These are phyloP conservation scores for Xylaria sp. DNA, from an alignment of 2,329 filamentous ascomycete species.

Conservation along the genomic window DNA sequence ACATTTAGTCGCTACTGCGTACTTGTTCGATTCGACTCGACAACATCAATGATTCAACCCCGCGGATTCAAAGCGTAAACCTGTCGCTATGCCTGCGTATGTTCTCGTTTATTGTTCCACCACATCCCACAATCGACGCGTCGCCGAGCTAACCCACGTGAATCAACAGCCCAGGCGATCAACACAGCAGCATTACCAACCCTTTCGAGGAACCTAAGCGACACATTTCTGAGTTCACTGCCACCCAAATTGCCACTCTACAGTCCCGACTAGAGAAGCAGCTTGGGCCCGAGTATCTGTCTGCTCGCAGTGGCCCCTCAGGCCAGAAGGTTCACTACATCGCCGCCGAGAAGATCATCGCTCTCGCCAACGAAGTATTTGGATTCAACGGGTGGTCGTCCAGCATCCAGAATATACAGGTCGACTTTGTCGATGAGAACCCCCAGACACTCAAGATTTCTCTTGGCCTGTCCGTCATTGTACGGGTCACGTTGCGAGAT, in stretches of 20 bases:
- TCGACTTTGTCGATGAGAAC: constrained; percentile 94
- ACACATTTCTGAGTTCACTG: constrained; percentile 82
- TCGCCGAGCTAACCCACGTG: constrained; percentile 35
- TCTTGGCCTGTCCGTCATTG: constrained; percentile 87
- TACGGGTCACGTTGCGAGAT: constrained; percentile 88
- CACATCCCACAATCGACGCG: constrained; percentile 28
- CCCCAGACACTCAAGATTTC: constrained; percentile 80
- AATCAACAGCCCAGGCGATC: constrained; percentile 70
- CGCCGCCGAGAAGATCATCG: constrained; percentile 95
- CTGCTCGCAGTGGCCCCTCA: constrained; percentile 81
- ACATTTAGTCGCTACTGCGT: neutral
- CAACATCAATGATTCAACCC: constrained; percentile 22
- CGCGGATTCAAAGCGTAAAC: constrained; percentile 10
- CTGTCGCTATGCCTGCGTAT: constrained; percentile 47
- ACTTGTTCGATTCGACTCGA: neutral
- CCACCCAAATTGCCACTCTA: constrained; percentile 88
- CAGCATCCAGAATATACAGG: constrained; percentile 91
- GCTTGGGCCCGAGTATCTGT: constrained; percentile 95
- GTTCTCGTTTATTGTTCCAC: constrained; percentile 25
- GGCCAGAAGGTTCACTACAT: constrained; percentile 93
- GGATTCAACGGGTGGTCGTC: constrained; percentile 77
- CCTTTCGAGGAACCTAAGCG: constrained; percentile 80
- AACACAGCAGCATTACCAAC: constrained; percentile 73
- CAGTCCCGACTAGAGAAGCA: constrained; percentile 90
- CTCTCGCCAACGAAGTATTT: constrained; percentile 57